phyloP scores from a whole-genome alignment of 768 basidiomycete species.

The Auricularia sp. region DNA sequence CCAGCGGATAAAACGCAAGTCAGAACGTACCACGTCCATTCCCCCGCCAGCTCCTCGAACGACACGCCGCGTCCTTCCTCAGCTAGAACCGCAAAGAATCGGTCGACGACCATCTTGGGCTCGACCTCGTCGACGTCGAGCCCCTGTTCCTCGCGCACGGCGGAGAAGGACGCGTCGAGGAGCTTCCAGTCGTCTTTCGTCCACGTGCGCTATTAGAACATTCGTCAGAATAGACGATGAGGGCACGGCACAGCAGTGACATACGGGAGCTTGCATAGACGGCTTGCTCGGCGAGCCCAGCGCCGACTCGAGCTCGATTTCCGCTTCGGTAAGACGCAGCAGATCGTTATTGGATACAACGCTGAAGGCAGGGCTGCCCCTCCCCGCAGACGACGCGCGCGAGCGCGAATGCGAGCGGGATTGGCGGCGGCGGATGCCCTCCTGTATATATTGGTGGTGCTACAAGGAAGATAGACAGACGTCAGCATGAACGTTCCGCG shows the following conservation, averaged over 20 bases:
- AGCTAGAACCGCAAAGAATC: slow-evolving; percentile 33
- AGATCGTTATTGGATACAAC: not conserved
- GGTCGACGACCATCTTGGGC: slow-evolving; percentile 46
- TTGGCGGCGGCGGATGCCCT: slow-evolving; percentile 25
- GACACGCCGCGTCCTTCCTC: slow-evolving; percentile 37
- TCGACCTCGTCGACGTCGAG: slow-evolving; percentile 44
- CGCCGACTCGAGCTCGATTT: slow-evolving; percentile 4
- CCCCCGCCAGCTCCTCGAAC: slow-evolving; percentile 31
- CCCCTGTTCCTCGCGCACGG: slow-evolving; percentile 41
- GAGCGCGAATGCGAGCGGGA: not conserved
- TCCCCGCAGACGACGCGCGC: not conserved
- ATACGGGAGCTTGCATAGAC: not conserved
- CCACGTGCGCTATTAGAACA: slow-evolving; percentile 34
- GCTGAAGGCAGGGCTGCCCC: not conserved
- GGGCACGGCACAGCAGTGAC: too few species aligned
- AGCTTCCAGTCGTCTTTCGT: slow-evolving; percentile 69
- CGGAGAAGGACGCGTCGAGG: slow-evolving; percentile 69
- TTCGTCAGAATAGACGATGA: too few species aligned
- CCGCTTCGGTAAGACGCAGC: slow-evolving; percentile 1
- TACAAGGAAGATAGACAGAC: slow-evolving; percentile 16
- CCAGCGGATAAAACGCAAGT: not conserved
- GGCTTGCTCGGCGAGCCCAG: not conserved
- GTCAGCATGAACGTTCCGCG: not conserved
- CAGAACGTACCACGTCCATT: slow-evolving; percentile 47
- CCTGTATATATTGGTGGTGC: slow-evolving; percentile 83